Base-by-base conservation (phyloP, 345 rosid genomes). In the Carallia brachiata region DNA sequence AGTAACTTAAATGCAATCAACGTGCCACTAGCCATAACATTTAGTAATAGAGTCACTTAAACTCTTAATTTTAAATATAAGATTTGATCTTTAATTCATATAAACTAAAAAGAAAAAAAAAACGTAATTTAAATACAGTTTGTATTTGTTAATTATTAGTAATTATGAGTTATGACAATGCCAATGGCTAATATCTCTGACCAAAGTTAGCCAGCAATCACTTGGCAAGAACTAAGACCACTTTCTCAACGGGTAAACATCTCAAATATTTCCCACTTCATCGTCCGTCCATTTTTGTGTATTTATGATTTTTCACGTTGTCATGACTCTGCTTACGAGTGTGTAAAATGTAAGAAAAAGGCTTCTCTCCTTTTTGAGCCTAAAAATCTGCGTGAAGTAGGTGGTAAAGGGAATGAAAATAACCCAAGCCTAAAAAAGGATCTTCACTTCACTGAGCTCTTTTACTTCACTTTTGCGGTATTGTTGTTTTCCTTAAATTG, bases 401-500 rank as follows among this genome's bases (percentile, higher is more conserved):
- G 19, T 10, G 57, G 36, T 7, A 48, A 65, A 39, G 52, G 54
- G 48, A 44, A n/a, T 52, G 75, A 68, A 64, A 71, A 12, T 59
- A 44, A 71, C 74, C 57, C 19, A 37, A 71, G 67, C 73, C 62
- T 50, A 36, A 67, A 61, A 71, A 57, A 23, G 62, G 73, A 34
- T 27, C 27, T 18, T 28, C 23, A 39, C n/a, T 4, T 28, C 23
- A 39, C n/a, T 4, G 36, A 60, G 34, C 52, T 31, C 59, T 71
- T 60, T 67, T 6, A 8, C 57, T 73, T 62, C 67, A 57, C 70
- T 79, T 69, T 76, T 69, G 62, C 66, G 73, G 16, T 52, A 61
- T 18, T 63, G 72, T 54, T 67, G 61, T 27, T 54, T 65, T 52
- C 85, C 79, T 66, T 64, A 72, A 74, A 79, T 79, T 77, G 77